Evolutionary conservation across 768 basidiomycete species (phyloP).

Genomic region (Lactarius hengduanensis): DNA sequence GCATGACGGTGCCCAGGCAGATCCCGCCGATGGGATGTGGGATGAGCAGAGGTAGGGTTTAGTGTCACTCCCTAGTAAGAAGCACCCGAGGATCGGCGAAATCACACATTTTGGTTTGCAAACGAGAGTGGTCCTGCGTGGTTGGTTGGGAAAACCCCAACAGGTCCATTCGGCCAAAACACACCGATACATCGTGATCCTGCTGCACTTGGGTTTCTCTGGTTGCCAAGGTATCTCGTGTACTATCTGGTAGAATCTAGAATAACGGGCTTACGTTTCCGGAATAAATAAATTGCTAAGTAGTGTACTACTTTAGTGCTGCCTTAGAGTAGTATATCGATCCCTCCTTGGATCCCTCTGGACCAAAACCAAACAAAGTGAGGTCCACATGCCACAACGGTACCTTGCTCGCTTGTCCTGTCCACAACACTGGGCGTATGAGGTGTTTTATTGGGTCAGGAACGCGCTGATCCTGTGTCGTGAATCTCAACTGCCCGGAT

Average conservation of each 20-base stretch:
- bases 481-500: background rate
- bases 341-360: too few relatives aligned
- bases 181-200: background rate
- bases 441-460: background rate
- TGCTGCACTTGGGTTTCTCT: background rate
- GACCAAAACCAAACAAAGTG: too few relatives aligned
- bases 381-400: too few relatives aligned
- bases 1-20: background rate
- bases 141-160: background rate
- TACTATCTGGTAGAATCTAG: too few relatives aligned
- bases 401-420: too few relatives aligned
- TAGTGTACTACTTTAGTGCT: too few relatives aligned
- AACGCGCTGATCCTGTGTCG: background rate
- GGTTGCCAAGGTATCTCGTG: too few relatives aligned
- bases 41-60: background rate
- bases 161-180: background rate
- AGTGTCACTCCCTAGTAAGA: background rate
- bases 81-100: background rate
- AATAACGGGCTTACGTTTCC: too few relatives aligned
- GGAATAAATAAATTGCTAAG: too few relatives aligned
- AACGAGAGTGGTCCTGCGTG: background rate
- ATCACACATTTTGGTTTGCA: background rate
- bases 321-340: too few relatives aligned
- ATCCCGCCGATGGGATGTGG: background rate
- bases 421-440: too few relatives aligned